Percentiles rank a stretch among this genome's conserved stretches.
phyloP scores from a whole-genome alignment of 192 early-diverging fungal species.

The Mortierella hygrophila region DNA sequence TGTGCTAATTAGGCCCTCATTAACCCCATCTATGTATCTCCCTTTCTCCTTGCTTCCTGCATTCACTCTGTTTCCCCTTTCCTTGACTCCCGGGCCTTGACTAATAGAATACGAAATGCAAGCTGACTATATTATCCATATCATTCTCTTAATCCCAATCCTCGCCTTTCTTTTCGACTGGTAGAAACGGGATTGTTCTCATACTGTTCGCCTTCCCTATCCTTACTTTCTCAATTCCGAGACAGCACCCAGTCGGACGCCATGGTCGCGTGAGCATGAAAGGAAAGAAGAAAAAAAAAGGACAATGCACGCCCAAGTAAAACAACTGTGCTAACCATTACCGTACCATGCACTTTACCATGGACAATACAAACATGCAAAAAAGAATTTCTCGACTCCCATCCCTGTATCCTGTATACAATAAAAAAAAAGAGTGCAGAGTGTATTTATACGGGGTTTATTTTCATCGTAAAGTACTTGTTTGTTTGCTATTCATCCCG shows the following conservation, averaged over 20 bases:
- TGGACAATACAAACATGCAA: neutral
- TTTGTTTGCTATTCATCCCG: neutral
- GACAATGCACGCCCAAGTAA: neutral
- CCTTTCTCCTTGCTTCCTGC: too few relatives aligned
- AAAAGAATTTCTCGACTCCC: neutral
- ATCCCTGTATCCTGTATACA: neutral
- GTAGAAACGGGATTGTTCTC: neutral
- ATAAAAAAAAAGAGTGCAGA: neutral
- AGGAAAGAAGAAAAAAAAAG: neutral
- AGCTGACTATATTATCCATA: neutral
- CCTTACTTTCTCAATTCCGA: neutral
- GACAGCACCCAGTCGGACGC: neutral
- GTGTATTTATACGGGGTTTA: neutral
- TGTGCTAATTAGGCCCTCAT: too few relatives aligned
- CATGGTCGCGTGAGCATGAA: neutral
- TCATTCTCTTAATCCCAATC: neutral
- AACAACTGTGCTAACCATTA: neutral
- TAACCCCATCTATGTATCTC: too few relatives aligned
- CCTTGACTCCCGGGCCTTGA: too few relatives aligned
- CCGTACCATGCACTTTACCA: neutral
- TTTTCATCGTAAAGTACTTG: neutral
- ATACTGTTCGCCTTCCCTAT: neutral
- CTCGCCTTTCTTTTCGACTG: neutral
- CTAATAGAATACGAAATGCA: neutral
- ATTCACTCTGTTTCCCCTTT: too few relatives aligned